A percentile compares a stretch with the other conserved stretches of the same genome.
phyloP scores from a whole-genome alignment of 2,329 filamentous ascomycete species.

The Epichloe aotearoae region DNA sequence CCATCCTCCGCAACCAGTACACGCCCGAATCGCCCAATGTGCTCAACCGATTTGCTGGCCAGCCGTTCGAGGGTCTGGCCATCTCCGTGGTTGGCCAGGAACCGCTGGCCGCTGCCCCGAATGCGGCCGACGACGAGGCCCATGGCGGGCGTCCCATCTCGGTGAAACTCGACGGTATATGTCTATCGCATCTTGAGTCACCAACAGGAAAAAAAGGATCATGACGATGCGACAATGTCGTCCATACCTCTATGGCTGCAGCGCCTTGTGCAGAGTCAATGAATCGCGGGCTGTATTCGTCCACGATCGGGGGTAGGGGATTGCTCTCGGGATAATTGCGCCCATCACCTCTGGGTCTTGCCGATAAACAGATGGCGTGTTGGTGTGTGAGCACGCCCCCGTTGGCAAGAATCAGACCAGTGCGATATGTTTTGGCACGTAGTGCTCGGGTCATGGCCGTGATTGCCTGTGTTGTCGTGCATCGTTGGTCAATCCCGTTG shows the following conservation, averaged over 20 bases:
- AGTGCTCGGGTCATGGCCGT: constrained; percentile 43
- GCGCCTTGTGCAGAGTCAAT: constrained; percentile 9
- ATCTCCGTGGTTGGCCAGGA: constrained; percentile 17
- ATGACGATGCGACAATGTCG: neutral
- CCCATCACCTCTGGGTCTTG: constrained; percentile 17
- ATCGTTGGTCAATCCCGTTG: no score
- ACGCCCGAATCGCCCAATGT: constrained; percentile 9
- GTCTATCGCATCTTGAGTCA: constrained; percentile 10
- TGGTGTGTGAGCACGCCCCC: constrained; percentile 54
- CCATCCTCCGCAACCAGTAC: constrained; percentile 5
- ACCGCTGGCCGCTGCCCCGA: constrained; percentile 10
- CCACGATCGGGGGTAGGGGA: constrained; percentile 5
- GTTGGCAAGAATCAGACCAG: constrained; percentile 50
- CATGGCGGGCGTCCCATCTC: constrained; percentile 8
- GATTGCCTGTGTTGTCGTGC: constrained; percentile 18
- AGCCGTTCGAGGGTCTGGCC: constrained; percentile 9
- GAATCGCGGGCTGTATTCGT: constrained; percentile 9
- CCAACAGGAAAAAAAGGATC: neutral
- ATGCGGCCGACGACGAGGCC: constrained; percentile 14
- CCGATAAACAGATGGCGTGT: constrained; percentile 45
- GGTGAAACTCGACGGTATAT: constrained; percentile 19
- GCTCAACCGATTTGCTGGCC: constrained; percentile 6
- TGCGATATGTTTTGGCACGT: constrained; percentile 28
- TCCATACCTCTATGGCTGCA: constrained; percentile 14
- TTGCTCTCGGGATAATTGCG: constrained; percentile 8